Evolutionary conservation across 495 filamentous ascomycete genomes (phyloP).

Genomic region (Penicillium atrosanguineum): DNA sequence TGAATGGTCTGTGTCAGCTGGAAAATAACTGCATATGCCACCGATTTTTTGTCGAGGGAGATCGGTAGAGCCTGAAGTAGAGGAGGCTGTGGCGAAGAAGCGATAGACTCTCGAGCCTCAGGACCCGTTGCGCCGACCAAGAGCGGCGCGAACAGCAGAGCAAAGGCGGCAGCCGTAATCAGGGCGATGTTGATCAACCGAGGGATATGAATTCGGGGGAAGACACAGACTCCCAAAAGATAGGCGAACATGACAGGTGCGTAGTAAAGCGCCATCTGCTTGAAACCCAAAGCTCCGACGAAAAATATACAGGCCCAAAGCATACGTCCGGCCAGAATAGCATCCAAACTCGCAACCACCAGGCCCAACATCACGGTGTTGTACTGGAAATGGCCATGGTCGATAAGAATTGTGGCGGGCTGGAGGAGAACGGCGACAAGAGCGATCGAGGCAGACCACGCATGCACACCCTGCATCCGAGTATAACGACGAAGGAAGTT

Average conservation of each 20-base stretch:
- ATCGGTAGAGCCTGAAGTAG: constrained; percentile 57
- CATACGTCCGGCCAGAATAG: constrained; percentile 77
- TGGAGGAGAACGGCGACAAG: constrained; percentile 90
- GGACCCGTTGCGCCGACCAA: constrained; percentile 51
- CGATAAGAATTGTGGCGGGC: constrained; percentile 85
- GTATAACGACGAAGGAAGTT: constrained; percentile 79
- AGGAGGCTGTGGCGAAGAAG: constrained; percentile 51
- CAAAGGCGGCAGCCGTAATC: constrained; percentile 70
- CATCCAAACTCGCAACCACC: constrained; percentile 78
- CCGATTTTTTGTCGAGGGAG: constrained; percentile 58
- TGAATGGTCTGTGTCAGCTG: constrained; percentile 79
- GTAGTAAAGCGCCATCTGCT: constrained; percentile 99
- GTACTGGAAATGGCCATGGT: constrained; percentile 99
- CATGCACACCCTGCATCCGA: constrained; percentile 64
- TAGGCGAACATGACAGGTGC: constrained; percentile 90
- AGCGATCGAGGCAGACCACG: constrained; percentile 79
- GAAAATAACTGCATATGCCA: constrained; percentile 68
- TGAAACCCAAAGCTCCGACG: constrained; percentile 88
- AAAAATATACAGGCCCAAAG: constrained; percentile 93
- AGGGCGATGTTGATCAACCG: constrained; percentile 73
- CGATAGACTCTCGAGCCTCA: constrained; percentile 31
- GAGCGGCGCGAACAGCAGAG: constrained; percentile 70
- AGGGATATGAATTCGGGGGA: constrained; percentile 64
- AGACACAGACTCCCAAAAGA: constrained; percentile 79
- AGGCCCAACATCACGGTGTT: constrained; percentile 98